These are phyloP conservation scores for Boletus smithii DNA, from an alignment of 1,284 basidiomycete species.

Conservation along the genomic window DNA sequence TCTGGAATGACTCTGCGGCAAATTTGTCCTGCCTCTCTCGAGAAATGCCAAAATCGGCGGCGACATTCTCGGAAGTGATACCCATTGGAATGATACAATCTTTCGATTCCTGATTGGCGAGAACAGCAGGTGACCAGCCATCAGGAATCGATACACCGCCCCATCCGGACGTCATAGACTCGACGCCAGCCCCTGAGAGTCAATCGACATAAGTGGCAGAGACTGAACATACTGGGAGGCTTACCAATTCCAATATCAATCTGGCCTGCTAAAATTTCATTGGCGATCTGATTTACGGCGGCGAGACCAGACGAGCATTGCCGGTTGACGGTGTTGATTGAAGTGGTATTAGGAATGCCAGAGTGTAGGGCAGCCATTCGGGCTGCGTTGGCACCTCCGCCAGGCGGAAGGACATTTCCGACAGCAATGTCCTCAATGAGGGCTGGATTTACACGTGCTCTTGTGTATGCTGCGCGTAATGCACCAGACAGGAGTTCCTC, in stretches of 20 bases:
- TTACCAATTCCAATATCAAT: conserved; percentile 91
- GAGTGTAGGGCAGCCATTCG: conserved; percentile 93
- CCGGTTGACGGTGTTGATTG: conserved; percentile 89
- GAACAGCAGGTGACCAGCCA: conserved; percentile 78
- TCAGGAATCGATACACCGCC: conserved; percentile 70
- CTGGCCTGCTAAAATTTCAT: conserved; percentile 79
- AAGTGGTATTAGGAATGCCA: conserved; percentile 81
- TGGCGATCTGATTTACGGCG: conserved; percentile 88
- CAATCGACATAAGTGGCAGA: conserved; percentile 5
- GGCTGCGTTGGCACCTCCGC: conserved; percentile 86
- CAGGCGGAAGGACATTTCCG: conserved; percentile 92
- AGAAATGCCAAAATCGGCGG: conserved; percentile 70
- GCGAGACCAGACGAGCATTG: conserved; percentile 94
- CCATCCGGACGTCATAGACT: conserved; percentile 91
- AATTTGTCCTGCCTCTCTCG: conserved; percentile 82
- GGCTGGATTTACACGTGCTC: conserved; percentile 69
- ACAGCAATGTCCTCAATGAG: conserved; percentile 89
- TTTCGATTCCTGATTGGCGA: conserved; percentile 75
- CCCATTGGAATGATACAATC: conserved; percentile 98
- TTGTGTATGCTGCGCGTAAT: conserved; percentile 68
- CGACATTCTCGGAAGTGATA: conserved; percentile 96
- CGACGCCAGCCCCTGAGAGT: conserved; percentile 81
- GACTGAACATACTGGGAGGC: conserved; percentile 23
- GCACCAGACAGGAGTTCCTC: conserved; percentile 88
- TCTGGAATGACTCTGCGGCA: conserved; percentile 82